Percentiles rank a stretch among this genome's conserved stretches.
Evolutionary conservation across 345 rosid species (phyloP).

Genomic region (Pistacia atlantica): DNA sequence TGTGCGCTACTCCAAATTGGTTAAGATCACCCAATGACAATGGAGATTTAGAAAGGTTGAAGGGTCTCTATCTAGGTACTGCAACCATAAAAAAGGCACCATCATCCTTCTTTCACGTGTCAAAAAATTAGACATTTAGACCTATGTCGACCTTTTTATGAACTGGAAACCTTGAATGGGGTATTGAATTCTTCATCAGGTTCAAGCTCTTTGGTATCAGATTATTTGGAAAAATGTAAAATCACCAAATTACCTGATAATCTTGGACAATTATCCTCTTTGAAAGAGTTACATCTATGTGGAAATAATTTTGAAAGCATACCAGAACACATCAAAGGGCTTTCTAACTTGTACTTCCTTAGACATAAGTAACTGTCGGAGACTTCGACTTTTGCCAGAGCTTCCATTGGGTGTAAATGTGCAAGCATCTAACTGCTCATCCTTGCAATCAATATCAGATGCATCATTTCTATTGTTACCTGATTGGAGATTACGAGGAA

Average conservation of each 20-base stretch:
- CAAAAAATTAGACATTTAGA: not conserved
- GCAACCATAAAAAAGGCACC: no score
- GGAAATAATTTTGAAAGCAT: not conserved
- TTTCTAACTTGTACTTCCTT: not conserved
- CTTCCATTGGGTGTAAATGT: not conserved
- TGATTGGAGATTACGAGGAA: not conserved
- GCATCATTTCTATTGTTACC: not conserved
- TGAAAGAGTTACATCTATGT: not conserved
- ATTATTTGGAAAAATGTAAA: not conserved
- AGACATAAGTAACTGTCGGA: not conserved
- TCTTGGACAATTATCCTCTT: not conserved
- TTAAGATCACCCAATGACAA: not conserved
- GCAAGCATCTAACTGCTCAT: not conserved
- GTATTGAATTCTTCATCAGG: not conserved
- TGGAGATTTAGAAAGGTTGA: no score
- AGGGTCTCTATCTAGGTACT: no score
- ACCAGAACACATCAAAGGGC: not conserved
- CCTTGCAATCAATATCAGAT: not conserved
- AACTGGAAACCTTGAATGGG: not conserved
- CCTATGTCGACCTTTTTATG: not conserved
- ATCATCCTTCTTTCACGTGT: no score
- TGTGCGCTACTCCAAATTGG: not conserved
- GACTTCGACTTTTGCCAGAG: not conserved
- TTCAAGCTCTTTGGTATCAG: not conserved
- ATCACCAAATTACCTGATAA: not conserved